Conservation (phyloP, 306 rosid genomes). For the Pterocarpus macrocarpus region DNA sequence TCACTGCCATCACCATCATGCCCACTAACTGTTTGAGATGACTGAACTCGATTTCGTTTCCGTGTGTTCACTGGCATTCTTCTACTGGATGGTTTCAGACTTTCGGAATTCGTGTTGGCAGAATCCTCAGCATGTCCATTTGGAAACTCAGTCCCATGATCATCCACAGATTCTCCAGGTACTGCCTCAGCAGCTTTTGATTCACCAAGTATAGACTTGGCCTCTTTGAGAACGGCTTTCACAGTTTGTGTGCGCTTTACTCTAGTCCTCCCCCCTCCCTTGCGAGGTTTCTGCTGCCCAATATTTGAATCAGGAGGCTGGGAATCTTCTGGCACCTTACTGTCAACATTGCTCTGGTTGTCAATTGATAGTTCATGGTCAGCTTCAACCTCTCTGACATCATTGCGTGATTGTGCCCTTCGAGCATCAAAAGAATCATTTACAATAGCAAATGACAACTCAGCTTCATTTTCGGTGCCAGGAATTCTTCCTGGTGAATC, state of each 20-base stretch:
- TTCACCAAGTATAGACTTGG: slow-evolving; percentile 76
- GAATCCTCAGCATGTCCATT: slow-evolving; percentile 84
- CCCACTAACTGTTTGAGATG: slow-evolving; percentile 73
- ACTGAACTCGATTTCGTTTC: slow-evolving; percentile 70
- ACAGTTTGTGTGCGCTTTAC: slow-evolving; percentile 65
- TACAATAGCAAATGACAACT: slow-evolving; percentile 73
- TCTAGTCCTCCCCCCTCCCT: slow-evolving; percentile 64
- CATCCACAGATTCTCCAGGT: slow-evolving; percentile 67
- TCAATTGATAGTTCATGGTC: slow-evolving; percentile 69
- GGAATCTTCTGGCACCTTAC: slow-evolving; percentile 64
- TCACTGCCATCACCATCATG: slow-evolving; percentile 73
- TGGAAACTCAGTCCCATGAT: slow-evolving; percentile 60
- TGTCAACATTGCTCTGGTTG: slow-evolving; percentile 70
- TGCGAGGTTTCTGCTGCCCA: slow-evolving; percentile 55
- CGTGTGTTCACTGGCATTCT: slow-evolving; percentile 54
- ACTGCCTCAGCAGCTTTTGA: slow-evolving; percentile 69
- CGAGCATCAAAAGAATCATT: slow-evolving; percentile 75
- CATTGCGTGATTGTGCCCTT: slow-evolving; percentile 65
- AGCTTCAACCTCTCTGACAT: slow-evolving; percentile 64
- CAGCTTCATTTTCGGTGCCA: slow-evolving; percentile 72
- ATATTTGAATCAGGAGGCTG: slow-evolving; percentile 66
- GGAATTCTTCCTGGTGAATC: slow-evolving; percentile 54
- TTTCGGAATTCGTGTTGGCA: slow-evolving; percentile 61
- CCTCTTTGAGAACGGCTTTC: slow-evolving; percentile 78
- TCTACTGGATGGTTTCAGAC: slow-evolving; percentile 57